phyloP scores from a whole-genome alignment of 1,139 yeast species.

The Candida neerlandica region DNA sequence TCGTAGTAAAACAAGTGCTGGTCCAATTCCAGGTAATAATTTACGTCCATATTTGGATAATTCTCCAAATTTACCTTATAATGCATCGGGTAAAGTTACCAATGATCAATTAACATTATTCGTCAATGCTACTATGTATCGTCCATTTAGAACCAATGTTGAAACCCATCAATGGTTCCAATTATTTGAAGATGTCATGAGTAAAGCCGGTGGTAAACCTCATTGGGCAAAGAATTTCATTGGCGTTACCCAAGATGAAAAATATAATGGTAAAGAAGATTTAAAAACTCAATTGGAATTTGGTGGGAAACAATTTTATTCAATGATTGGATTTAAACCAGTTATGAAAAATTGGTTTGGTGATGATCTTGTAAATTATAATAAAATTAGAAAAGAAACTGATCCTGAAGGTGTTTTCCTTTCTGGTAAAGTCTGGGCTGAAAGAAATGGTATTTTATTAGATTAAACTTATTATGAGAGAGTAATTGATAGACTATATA shows the following conservation, averaged over 20 bases:
- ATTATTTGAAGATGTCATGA: conserved; percentile 76
- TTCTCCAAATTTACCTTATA: conserved; percentile 67
- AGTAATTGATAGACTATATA: neutral
- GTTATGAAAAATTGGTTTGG: conserved; percentile 83
- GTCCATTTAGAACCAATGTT: conserved; percentile 81
- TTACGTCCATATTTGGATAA: conserved; percentile 80
- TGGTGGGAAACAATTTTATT: conserved; percentile 59
- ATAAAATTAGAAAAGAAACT: conserved; percentile 59
- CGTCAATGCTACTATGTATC: conserved; percentile 92
- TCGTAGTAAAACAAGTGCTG: conserved; percentile 46
- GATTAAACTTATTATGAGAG: conserved; percentile 21
- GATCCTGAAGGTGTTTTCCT: conserved; percentile 86
- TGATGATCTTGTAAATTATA: conserved; percentile 60
- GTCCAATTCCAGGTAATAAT: conserved; percentile 84
- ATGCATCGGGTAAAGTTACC: conserved; percentile 52
- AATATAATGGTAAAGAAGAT: conserved; percentile 30
- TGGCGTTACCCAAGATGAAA: conserved; percentile 47
- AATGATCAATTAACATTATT: conserved; percentile 82
- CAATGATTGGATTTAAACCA: conserved; percentile 79
- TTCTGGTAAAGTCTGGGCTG: conserved; percentile 77
- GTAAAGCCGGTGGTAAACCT: conserved; percentile 85
- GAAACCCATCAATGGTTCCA: conserved; percentile 82
- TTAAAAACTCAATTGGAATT: conserved; percentile 38
- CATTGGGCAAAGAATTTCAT: conserved; percentile 99
- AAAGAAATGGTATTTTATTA: conserved; percentile 70